Conservation (phyloP, 1,284 basidiomycete genomes). For the Grifola frondosa region DNA sequence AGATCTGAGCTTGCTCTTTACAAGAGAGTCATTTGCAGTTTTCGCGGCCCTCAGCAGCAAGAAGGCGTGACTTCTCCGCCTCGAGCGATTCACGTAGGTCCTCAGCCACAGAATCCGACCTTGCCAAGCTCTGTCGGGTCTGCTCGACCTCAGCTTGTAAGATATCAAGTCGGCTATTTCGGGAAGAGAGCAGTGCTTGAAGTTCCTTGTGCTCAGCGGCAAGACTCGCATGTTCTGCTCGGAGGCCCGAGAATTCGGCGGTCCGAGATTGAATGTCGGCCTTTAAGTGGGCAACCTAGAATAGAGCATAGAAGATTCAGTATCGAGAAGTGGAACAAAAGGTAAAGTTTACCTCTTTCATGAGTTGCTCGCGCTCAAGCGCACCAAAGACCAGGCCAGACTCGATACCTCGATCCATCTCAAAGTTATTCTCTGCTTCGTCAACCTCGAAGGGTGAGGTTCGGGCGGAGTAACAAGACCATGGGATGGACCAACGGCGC, state of each 20-base stretch:
- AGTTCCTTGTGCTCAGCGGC: constrained; percentile 12
- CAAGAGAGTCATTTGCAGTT: too few species aligned
- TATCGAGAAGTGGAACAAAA: not conserved
- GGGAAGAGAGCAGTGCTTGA: constrained; percentile 4
- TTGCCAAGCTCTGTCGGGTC: not conserved
- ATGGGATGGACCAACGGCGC: constrained; percentile 1
- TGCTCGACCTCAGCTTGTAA: constrained; percentile 9
- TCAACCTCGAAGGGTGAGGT: constrained; percentile 5
- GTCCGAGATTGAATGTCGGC: constrained; percentile 7
- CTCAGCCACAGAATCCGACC: too few species aligned
- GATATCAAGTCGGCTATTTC: constrained; percentile 5
- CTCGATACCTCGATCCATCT: not conserved
- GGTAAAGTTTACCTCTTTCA: not conserved
- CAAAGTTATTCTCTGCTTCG: not conserved
- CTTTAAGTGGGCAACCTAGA: constrained; percentile 7
- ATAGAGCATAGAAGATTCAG: too few species aligned
- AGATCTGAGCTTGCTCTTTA: too few species aligned
- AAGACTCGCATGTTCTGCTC: constrained; percentile 9
- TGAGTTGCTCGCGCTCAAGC: too few species aligned
- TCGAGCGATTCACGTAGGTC: constrained; percentile 2
- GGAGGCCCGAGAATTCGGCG: constrained; percentile 8
- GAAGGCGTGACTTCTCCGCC: not conserved
- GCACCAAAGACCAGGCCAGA: not conserved
- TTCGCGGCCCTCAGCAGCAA: too few species aligned
- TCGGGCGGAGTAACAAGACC: constrained; percentile 13